These are phyloP conservation scores for Spergularia marina DNA, from an alignment of 148 eudicot genomes.

Conservation along the genomic window DNA sequence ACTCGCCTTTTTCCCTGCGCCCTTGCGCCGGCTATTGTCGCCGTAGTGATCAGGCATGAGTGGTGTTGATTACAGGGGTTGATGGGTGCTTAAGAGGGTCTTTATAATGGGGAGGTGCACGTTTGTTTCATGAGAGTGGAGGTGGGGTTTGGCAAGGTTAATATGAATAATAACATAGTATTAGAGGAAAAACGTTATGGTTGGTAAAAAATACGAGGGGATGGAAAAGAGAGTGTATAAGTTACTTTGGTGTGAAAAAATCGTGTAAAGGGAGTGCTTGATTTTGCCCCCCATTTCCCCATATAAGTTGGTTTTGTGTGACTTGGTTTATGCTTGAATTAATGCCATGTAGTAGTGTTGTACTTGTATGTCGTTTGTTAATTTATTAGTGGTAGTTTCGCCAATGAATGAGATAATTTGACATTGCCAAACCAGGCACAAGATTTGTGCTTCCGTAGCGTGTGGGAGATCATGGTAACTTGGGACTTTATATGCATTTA, in stretches of 20 bases:
- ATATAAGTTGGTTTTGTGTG: slow-evolving; percentile 3
- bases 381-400: slow-evolving; percentile 19
- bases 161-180: slow-evolving; percentile 19
- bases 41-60: slow-evolving; percentile 25
- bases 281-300: background rate
- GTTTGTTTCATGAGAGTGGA: slow-evolving; percentile 43
- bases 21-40: slow-evolving; percentile 29
- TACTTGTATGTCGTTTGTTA: slow-evolving; percentile 6
- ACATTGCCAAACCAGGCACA: slow-evolving; percentile 41
- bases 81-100: slow-evolving; percentile 21
- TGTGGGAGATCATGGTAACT: slow-evolving; percentile 32
- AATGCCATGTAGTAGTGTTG: background rate
- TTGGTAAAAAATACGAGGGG: slow-evolving; percentile 30
- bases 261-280: slow-evolving; percentile 41
- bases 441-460: slow-evolving; percentile 63
- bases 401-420: slow-evolving; percentile 16
- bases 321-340: background rate
- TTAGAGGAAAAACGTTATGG: slow-evolving; percentile 30
- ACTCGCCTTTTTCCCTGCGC: slow-evolving; percentile 18
- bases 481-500: background rate
- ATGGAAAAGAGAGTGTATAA: slow-evolving; percentile 29
- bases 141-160: slow-evolving; percentile 34
- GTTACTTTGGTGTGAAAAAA: slow-evolving; percentile 41
- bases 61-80: background rate
- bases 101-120: slow-evolving; percentile 33